These are phyloP conservation scores for Aeschynomene evenia DNA, from an alignment of 306 rosid genomes.

Conservation along the genomic window DNA sequence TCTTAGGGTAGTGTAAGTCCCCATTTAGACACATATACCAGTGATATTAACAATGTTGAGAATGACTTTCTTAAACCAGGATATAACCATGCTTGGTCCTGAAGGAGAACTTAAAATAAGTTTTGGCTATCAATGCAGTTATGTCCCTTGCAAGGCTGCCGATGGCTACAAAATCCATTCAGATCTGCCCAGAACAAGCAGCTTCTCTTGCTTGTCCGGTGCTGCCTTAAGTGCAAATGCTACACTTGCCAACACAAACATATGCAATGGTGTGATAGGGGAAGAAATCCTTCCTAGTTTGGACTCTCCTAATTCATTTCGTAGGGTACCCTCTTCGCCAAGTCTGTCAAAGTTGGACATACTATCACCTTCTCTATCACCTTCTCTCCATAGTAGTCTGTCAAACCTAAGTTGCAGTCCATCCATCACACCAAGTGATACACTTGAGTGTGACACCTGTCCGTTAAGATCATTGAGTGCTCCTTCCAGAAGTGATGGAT, in stretches of 20 bases:
- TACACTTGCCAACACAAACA: conserved; percentile 96
- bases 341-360: conserved; percentile 76
- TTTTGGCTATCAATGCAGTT: conserved; percentile 92
- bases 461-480: conserved; percentile 61
- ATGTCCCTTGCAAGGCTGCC: conserved; percentile 41
- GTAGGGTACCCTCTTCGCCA: conserved; percentile 76
- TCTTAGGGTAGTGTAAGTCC: neutral
- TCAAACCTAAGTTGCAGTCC: conserved; percentile 95
- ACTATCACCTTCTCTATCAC: conserved; percentile 77
- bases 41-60: conserved; percentile 32
- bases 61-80: conserved; percentile 35
- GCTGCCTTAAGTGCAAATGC: conserved; percentile 97
- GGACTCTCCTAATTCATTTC: conserved; percentile 96
- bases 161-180: conserved; percentile 42
- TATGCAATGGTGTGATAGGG: conserved; percentile 95
- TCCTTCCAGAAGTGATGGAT: conserved; percentile 67
- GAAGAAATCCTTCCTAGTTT: conserved; percentile 93
- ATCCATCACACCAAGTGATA: conserved; percentile 55
- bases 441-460: conserved; percentile 59
- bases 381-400: conserved; percentile 77
- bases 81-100: conserved; percentile 48
- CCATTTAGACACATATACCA: neutral
- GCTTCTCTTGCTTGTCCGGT: conserved; percentile 95
- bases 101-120: conserved; percentile 89
- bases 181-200: conserved; percentile 67